These are phyloP conservation scores for Backusella sp. DNA, from an alignment of 192 early-diverging fungal genomes.

Conservation along the genomic window DNA sequence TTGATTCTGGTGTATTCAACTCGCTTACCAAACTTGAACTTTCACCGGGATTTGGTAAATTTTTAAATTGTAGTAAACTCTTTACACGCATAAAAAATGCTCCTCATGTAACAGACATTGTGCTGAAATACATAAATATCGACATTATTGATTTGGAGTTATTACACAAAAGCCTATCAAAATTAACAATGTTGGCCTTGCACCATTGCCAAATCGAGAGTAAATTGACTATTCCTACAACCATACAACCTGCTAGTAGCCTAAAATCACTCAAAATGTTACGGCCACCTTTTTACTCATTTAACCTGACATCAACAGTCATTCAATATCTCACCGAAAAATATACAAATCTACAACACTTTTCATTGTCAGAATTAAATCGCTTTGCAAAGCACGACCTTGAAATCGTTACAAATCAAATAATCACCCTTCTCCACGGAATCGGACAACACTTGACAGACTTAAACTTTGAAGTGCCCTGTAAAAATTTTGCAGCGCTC, in stretches of 20 bases:
- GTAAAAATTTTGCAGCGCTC: background rate
- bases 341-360: background rate
- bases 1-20: background rate
- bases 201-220: background rate
- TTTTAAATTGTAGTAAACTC: background rate
- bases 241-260: background rate
- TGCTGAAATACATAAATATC: background rate
- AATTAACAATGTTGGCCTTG: background rate
- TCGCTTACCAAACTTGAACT: background rate
- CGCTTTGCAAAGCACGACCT: background rate
- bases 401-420: background rate
- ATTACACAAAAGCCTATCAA: background rate
- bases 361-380: background rate
- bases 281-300: background rate
- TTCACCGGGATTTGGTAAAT: background rate
- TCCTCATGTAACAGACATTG: background rate
- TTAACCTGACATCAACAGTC: background rate
- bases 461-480: background rate
- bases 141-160: background rate
- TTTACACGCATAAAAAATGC: background rate
- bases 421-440: background rate
- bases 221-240: background rate
- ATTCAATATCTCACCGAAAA: background rate
- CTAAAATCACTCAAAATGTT: background rate
- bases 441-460: background rate